Evolutionary conservation across 441 rosid genomes (phyloP), one percentile per base, ranked within the genome.

Genomic region (Lagerstroemia fauriei): DNA sequence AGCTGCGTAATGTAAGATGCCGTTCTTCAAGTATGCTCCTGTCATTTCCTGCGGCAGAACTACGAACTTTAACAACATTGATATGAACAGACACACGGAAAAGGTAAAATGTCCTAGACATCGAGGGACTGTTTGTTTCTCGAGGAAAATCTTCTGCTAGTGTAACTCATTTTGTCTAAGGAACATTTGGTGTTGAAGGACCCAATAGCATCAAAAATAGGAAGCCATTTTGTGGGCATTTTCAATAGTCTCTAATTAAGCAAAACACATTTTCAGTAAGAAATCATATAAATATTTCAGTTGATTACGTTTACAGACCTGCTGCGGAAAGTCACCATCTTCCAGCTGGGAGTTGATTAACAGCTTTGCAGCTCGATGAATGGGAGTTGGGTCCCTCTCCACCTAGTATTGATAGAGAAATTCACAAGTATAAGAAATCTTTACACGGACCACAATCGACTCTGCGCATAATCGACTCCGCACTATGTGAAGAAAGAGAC

Each of bases 331-430:
- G 79, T 90, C 92, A 12, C 98, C 96, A 65, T 81, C 83, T 79
- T 89, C 94, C 70, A 85, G 48, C 56, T 94, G 95, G 16, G 93
- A 91, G 85, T 92, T 94, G 80, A 93, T 93, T 73, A 94, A 73
- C 76, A 93, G 53, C 80, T 88, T 93, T n/a, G 92, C 93, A 29
- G 88, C 94, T 9, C 81, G 90, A 63, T 93, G 93, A 59, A 94
- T 88, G 50, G 98, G 97, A 25, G 71, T 79, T 0, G 91, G 88
- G 65, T 91, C 92, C 83, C 95, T 89, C 77, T 90, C 90, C 1
- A 87, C 91, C 93, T 92, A 77, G 77, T 41, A 27, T 14, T 25
- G 27, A 46, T 6, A 13, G 74, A 66, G 68, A 61, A 57, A 63
- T 12, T 63, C n/a, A 4, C 1, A 44, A 24, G 24, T 29, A 1